Evolutionary conservation across 2,329 filamentous ascomycete species (phyloP).

Genomic region (Malbranchea zuffiana): DNA sequence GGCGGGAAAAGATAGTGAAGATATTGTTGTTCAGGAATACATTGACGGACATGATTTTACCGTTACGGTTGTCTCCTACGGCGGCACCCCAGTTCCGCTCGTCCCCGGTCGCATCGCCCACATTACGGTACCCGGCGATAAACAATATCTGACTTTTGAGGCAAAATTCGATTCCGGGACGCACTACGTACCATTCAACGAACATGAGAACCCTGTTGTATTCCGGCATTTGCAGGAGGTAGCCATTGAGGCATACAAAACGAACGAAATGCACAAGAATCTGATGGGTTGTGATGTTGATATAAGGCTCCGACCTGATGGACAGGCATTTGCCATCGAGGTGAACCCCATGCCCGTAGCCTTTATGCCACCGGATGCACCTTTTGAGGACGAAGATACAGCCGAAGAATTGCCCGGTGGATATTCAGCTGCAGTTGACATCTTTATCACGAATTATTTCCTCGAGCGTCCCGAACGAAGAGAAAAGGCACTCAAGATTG

Average conservation of each 20-base stretch:
- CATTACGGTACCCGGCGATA: conserved; percentile 4
- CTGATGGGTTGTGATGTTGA: conserved; percentile 19
- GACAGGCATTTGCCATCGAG: conserved; percentile 17
- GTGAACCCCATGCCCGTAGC: conserved; percentile 19
- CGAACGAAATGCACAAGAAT: conserved; percentile 14
- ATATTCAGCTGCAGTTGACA: conserved; percentile 17
- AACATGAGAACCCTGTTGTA: conserved; percentile 14
- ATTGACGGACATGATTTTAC: conserved; percentile 17
- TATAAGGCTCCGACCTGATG: conserved; percentile 15
- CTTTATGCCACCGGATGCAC: conserved; percentile 14
- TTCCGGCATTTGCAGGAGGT: conserved; percentile 17
- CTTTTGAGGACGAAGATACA: conserved; percentile 15
- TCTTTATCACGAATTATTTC: conserved; percentile 18
- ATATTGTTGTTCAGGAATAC: conserved; percentile 19
- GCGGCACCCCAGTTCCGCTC: conserved; percentile 15
- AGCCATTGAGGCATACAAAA: conserved; percentile 16
- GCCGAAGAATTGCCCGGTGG: conserved; percentile 15
- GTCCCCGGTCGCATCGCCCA: conserved; percentile 10
- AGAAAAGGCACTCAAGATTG: background rate
- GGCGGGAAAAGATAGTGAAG: conserved; percentile 5
- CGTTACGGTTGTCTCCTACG: conserved; percentile 17
- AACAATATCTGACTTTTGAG: conserved; percentile 17
- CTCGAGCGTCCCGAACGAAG: conserved; percentile 7
- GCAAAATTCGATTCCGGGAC: conserved; percentile 18
- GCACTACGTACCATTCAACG: conserved; percentile 11